phyloP scores from a whole-genome alignment of 2,329 filamentous ascomycete species.

The Trichoderma koningii region DNA sequence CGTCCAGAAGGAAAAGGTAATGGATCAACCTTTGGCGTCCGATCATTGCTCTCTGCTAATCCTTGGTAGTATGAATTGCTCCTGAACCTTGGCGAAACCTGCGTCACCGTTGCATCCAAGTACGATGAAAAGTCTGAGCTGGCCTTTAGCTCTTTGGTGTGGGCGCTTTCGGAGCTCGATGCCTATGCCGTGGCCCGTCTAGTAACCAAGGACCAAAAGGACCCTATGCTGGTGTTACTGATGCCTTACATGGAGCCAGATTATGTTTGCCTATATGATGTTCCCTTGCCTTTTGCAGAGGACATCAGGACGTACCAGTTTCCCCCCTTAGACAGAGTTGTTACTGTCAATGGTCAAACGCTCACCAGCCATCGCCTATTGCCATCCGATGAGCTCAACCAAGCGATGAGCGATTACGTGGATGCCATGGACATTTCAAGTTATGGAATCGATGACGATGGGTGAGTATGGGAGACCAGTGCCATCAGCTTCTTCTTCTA shows the following conservation, averaged over 20 bases:
- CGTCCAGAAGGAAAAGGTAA: slow-evolving; percentile 68
- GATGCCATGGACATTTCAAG: slow-evolving; percentile 86
- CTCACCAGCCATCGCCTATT: slow-evolving; percentile 82
- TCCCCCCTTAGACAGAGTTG: slow-evolving; percentile 80
- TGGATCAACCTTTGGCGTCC: slow-evolving; percentile 27
- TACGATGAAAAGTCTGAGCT: slow-evolving; percentile 80
- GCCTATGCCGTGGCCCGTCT: slow-evolving; percentile 84
- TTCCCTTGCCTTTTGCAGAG: slow-evolving; percentile 90
- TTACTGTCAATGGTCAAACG: slow-evolving; percentile 81
- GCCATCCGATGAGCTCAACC: slow-evolving; percentile 70
- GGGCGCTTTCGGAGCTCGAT: slow-evolving; percentile 81
- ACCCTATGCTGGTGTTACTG: slow-evolving; percentile 75
- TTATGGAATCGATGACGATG: slow-evolving; percentile 72
- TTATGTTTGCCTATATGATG: slow-evolving; percentile 83
- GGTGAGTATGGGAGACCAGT: slow-evolving; percentile 48
- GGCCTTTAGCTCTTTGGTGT: slow-evolving; percentile 85
- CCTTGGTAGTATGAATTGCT: slow-evolving; percentile 71
- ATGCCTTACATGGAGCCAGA: slow-evolving; percentile 77
- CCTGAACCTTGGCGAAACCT: slow-evolving; percentile 79
- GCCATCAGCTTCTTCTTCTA: neutral
- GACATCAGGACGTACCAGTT: slow-evolving; percentile 90
- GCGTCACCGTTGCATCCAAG: slow-evolving; percentile 74
- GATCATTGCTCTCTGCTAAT: slow-evolving; percentile 9
- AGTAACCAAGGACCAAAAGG: slow-evolving; percentile 79
- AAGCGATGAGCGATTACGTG: slow-evolving; percentile 88